Percentiles rank a stretch among this genome's conserved stretches.
These are phyloP conservation scores for Cercospora sp. DNA, from an alignment of 2,329 filamentous ascomycete genomes.

Conservation along the genomic window DNA sequence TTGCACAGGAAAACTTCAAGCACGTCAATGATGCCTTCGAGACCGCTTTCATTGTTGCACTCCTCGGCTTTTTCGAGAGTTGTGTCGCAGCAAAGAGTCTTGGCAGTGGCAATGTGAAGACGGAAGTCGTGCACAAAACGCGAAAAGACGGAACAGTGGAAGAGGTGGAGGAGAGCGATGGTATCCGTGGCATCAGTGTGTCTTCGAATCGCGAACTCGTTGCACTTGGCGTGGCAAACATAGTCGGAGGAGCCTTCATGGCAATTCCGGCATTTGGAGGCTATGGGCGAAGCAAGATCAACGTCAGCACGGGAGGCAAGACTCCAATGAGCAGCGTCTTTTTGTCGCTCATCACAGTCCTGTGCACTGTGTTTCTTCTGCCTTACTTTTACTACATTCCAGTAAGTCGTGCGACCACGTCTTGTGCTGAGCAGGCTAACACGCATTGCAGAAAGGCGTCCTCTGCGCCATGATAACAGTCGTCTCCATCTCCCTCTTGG, in stretches of 20 bases:
- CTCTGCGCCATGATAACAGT: slow-evolving; percentile 92
- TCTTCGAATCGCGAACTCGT: slow-evolving; percentile 93
- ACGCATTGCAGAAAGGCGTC: slow-evolving; percentile 72
- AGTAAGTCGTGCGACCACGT: slow-evolving; percentile 55
- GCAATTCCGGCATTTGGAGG: slow-evolving; percentile 91
- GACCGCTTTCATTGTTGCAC: slow-evolving; percentile 87
- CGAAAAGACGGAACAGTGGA: slow-evolving; percentile 34
- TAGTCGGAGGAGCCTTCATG: slow-evolving; percentile 91
- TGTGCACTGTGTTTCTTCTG: slow-evolving; percentile 78
- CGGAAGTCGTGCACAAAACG: slow-evolving; percentile 49
- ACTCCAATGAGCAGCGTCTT: slow-evolving; percentile 93
- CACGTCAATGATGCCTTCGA: slow-evolving; percentile 85
- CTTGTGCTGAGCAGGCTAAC: background rate
- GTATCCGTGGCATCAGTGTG: slow-evolving; percentile 75
- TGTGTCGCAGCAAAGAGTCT: slow-evolving; percentile 94
- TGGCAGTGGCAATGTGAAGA: slow-evolving; percentile 58
- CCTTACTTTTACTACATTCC: slow-evolving; percentile 95
- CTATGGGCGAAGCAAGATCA: slow-evolving; percentile 94
- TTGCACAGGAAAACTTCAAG: slow-evolving; percentile 71
- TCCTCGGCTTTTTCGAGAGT: slow-evolving; percentile 98
- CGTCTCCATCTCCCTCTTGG: slow-evolving; percentile 89
- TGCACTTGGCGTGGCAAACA: slow-evolving; percentile 83
- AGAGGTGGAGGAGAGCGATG: slow-evolving; percentile 42
- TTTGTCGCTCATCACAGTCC: slow-evolving; percentile 75
- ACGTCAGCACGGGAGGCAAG: slow-evolving; percentile 84